Conservation (phyloP, 352 stramenopile genomes). For the Globisporangium nunn region DNA sequence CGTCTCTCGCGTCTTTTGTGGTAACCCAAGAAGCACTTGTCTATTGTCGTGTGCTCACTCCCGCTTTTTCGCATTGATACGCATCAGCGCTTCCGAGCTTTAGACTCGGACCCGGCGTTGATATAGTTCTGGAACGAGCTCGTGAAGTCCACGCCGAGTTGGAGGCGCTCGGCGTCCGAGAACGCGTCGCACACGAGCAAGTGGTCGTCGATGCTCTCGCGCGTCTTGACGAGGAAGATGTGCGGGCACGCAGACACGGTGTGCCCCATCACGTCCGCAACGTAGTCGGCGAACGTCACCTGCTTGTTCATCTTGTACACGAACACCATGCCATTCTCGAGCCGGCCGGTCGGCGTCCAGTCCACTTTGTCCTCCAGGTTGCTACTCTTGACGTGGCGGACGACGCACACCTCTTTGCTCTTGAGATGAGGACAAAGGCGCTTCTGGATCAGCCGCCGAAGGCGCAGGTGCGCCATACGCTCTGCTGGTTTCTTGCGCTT, state of each 20-base stretch:
- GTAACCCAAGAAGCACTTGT: background rate
- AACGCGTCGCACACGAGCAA: slow-evolving; percentile 64
- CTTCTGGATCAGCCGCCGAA: slow-evolving; percentile 67
- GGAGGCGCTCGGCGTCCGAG: slow-evolving; percentile 39
- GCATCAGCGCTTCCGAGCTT: slow-evolving; percentile 4
- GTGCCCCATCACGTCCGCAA: slow-evolving; percentile 30
- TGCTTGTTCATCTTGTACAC: slow-evolving; percentile 39
- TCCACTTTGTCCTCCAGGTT: slow-evolving; percentile 5
- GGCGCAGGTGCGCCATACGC: slow-evolving; percentile 34
- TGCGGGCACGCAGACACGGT: slow-evolving; percentile 56
- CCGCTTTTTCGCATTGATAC: too few species aligned
- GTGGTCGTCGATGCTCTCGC: slow-evolving; percentile 66
- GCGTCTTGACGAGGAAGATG: slow-evolving; percentile 51
- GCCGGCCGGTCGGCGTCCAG: slow-evolving; percentile 37
- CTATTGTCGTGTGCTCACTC: background rate
- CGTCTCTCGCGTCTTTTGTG: background rate
- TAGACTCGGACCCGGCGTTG: slow-evolving; percentile 6
- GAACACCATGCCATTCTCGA: slow-evolving; percentile 54
- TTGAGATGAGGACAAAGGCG: slow-evolving; percentile 61
- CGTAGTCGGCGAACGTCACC: slow-evolving; percentile 58
- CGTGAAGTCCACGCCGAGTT: slow-evolving; percentile 24
- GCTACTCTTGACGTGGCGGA: slow-evolving; percentile 15
- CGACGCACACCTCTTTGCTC: slow-evolving; percentile 48
- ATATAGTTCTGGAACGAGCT: slow-evolving; percentile 25
- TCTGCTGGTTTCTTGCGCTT: slow-evolving; percentile 23